These are phyloP conservation scores for Trifolium pratense DNA, from an alignment of 306 rosid genomes.

Conservation along the genomic window DNA sequence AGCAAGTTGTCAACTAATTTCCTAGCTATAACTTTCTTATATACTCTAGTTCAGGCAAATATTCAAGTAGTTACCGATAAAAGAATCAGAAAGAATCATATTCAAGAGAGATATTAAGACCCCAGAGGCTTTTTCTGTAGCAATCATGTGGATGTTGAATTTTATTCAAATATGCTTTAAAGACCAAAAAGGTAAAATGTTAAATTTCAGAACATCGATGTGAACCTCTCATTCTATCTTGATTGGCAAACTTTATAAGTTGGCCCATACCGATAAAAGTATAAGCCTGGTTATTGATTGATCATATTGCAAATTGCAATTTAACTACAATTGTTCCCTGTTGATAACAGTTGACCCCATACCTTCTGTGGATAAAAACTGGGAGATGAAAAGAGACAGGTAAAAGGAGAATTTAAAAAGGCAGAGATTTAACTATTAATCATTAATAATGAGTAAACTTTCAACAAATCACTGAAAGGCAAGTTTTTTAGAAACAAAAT, in stretches of 20 bases:
- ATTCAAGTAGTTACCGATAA: constrained; percentile 4
- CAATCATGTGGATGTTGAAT: not conserved
- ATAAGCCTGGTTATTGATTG: constrained; percentile 2
- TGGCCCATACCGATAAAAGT: constrained; percentile 18
- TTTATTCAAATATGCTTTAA: constrained; percentile 7
- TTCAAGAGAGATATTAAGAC: constrained; percentile 18
- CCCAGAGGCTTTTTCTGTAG: not conserved
- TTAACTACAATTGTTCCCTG: not conserved
- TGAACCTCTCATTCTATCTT: constrained; percentile 3
- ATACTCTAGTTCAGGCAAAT: constrained; percentile 17
- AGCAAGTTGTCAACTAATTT: constrained; percentile 8
- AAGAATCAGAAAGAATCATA: constrained; percentile 2
- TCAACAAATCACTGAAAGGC: constrained; percentile 24
- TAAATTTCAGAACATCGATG: not conserved
- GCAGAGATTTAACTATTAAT: not conserved
- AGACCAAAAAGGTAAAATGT: constrained; percentile 10
- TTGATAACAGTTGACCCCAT: constrained; percentile 19
- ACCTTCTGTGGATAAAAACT: constrained; percentile 21
- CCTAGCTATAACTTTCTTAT: constrained; percentile 11
- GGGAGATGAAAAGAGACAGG: constrained; percentile 18
- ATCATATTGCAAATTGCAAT: constrained; percentile 31
- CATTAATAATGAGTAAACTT: constrained; percentile 4
- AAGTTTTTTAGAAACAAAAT: constrained; percentile 29
- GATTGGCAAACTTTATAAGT: constrained; percentile 7
- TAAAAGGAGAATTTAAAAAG: constrained; percentile 17